Evolutionary conservation across 257 asterid species (phyloP), one percentile per base, ranked within the genome.

Genomic region (Misopates orontium): DNA sequence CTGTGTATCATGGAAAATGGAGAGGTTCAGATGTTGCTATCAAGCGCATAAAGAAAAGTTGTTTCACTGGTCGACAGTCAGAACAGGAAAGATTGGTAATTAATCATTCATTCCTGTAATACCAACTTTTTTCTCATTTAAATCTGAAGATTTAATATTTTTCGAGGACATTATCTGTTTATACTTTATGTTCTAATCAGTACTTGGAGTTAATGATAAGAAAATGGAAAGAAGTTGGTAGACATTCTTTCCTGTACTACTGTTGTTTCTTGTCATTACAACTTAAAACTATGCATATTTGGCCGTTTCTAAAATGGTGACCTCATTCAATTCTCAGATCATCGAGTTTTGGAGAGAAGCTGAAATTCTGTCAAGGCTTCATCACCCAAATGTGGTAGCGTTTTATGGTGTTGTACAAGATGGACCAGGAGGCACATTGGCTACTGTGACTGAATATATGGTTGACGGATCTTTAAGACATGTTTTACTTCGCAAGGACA

Each of bases 1-100:
- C 86, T 8, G 86, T 83, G 40, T 83, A 78, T 68, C 89, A 83
- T 66, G 89, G 89, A 53, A 83, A 83, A 71, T 83, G 89, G 89
- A 74, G 89, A 57, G 89, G 89, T 76, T 82, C 96, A 0, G 97
- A 90, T 80, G 97, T 90, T 20, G 97, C 96, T 52, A 90, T 90
- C 64, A 90, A 90, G 75, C 83, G 97, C 51, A 90, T 90, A 67
- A 90, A 87, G 72, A 83, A 86, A 66, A 82, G 85, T 74, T 90
- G 97, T 77, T 87, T 90, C 73, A 79, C 84, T 45, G 95, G 94
- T 47, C 84, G 89, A 62, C 87, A 81, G 65, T 87, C 97, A 12
- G 97, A 90, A 78, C 97, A 87, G 78, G 97, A 87, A 79, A 79
- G 88, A 75, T 72, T 84, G 91, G 96, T 87, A 79, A 69, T 25